Percentiles rank a stretch among this genome's conserved stretches.
These are phyloP conservation scores for Pholiota adiposa DNA, from an alignment of 1,284 basidiomycete species.

Conservation along the genomic window DNA sequence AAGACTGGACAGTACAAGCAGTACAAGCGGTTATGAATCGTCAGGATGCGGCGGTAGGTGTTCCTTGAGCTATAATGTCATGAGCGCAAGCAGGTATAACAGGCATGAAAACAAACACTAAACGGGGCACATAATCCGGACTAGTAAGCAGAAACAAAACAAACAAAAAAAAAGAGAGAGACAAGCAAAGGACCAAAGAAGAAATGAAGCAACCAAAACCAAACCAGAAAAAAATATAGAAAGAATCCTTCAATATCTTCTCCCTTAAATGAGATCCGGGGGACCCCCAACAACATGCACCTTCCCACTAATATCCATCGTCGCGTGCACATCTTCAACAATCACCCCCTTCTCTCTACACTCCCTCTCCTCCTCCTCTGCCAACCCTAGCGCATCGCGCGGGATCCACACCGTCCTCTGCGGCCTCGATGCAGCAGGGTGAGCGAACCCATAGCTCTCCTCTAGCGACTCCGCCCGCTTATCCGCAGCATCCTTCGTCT, in stretches of 20 bases:
- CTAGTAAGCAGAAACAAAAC: not conserved
- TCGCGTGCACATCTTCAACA: conserved; percentile 58
- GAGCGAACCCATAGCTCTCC: conserved; percentile 67
- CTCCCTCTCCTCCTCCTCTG: conserved; percentile 62
- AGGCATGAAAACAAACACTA: not conserved
- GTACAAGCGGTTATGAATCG: not conserved
- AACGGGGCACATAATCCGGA: too few relatives aligned
- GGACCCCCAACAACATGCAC: conserved; percentile 50
- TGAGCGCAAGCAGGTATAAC: not conserved
- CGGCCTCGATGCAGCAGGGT: conserved; percentile 77
- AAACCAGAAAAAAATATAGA: not conserved
- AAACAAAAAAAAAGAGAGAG: not conserved
- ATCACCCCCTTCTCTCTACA: conserved; percentile 63
- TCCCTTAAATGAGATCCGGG: conserved; percentile 25
- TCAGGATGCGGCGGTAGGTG: not conserved
- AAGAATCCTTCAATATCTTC: not conserved
- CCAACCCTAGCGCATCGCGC: conserved; percentile 68
- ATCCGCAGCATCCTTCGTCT: conserved; percentile 9
- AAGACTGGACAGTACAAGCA: not conserved
- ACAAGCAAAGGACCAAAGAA: not conserved
- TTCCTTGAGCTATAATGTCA: not conserved
- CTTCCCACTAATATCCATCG: conserved; percentile 71
- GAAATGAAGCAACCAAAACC: not conserved
- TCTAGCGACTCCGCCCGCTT: conserved; percentile 7
- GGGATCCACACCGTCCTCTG: conserved; percentile 86